Evolutionary conservation across 129 eudicot genomes (phyloP), one percentile per base, ranked within the genome.

Genomic region (Sambucus nigra): DNA sequence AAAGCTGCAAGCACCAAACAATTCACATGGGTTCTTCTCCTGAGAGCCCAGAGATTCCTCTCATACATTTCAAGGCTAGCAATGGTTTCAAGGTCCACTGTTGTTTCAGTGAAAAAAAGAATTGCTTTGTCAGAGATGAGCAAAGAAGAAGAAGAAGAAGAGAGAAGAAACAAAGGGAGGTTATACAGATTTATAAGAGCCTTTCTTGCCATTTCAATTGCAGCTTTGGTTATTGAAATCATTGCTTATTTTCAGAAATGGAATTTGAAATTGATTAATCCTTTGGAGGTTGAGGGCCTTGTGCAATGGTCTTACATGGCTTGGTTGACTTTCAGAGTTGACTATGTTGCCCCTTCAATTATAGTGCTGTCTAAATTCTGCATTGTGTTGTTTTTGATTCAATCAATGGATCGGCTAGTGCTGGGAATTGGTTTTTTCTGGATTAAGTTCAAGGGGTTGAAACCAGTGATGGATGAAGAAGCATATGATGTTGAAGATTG

Each of bases 371-470:
- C 97, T 0, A 76, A 71, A 21, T 77, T 81, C 47, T 88, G 97
- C 59, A 72, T 88, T 51, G 86, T 88, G 2, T 77, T 88, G 7
- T 88, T 88, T 66, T 54, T 88, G 82, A 81, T 88, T 49, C 97
- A 88, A 53, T 88, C 97, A 7, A 55, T 84, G 48, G 97, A 88
- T 71, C 74, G 97, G 5, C 55, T 84, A 6, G 65, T 72, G 1
- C 84, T 78, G 16, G 80, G 95, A 24, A 35, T 88, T 12, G 92
- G 97, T 21, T 88, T 93, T 55, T 77, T 88, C 32, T 88, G 85
- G 85, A 88, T 88, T 28, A 88, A 88, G 75, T 65, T 44, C 64
- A 84, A 67, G 79, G 69, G 64, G 41, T 59, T 88, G 51, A 84
- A 76, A 69, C 97, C 97, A 11, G 68, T 19, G 59, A 61, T 84